These are phyloP conservation scores for Betula pendula DNA, from an alignment of 306 rosid species.

Conservation along the genomic window DNA sequence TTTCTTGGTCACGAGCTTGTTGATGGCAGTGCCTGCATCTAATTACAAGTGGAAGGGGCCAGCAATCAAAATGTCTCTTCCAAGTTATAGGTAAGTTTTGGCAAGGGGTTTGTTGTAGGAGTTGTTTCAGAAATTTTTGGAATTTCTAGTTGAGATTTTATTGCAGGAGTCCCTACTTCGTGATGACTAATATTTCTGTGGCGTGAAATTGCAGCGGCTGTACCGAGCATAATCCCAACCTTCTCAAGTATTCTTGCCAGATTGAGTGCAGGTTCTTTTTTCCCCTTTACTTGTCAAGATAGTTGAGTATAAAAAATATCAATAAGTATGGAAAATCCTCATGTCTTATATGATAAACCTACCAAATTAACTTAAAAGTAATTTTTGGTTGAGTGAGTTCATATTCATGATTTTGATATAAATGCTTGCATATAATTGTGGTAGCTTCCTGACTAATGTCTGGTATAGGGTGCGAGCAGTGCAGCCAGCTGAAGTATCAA, in stretches of 20 bases:
- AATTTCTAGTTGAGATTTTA: background rate
- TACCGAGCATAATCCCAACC: conserved; percentile 57
- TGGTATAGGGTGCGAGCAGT: conserved; percentile 69
- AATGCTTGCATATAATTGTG: background rate
- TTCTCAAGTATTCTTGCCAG: conserved; percentile 86
- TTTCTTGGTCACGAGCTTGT: conserved; percentile 28
- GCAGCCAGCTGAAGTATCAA: conserved; percentile 55
- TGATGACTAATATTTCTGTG: conserved; percentile 22
- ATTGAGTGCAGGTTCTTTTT: conserved; percentile 69
- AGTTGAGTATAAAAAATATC: too few species aligned
- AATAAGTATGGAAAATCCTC: background rate
- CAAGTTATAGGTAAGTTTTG: conserved; percentile 79
- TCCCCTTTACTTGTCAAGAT: too few species aligned
- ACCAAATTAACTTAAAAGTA: background rate
- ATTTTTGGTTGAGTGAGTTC: background rate
- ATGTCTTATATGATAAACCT: background rate
- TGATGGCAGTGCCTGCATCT: conserved; percentile 50
- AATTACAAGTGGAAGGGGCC: conserved; percentile 68
- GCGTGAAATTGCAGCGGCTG: conserved; percentile 62
- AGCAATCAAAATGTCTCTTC: conserved; percentile 72
- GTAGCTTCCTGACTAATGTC: background rate
- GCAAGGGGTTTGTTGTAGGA: background rate
- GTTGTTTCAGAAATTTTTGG: background rate
- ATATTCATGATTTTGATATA: background rate
- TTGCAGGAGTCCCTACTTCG: background rate